Evolutionary conservation across 2,329 filamentous ascomycete species (phyloP), one percentile per base, ranked within the genome.

Genomic region (Fusarium compactum): DNA sequence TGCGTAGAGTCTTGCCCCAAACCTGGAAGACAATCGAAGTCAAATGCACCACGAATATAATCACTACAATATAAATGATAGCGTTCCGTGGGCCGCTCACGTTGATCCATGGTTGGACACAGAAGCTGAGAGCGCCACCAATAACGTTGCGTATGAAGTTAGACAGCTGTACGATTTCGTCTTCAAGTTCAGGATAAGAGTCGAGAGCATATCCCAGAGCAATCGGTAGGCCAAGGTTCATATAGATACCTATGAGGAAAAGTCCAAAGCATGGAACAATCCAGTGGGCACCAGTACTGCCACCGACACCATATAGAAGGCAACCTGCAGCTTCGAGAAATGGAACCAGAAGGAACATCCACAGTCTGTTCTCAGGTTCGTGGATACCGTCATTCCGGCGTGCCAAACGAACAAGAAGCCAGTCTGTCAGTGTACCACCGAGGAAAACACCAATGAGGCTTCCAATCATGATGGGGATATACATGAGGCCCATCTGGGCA

Each of bases 401-500:
- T 0, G 70, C 67, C 3, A 72, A 30, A n/a, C 62, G 56, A 7
- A 73, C 61, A 2, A 73, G 70, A 0, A 51, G 46, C 18, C 62
- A 72, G 8, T 73, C 70, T 0, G 66, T 44, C 1, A 73, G 34
- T 0, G 63, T 61, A 1, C 70, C 70, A 1, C 70, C 70, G 16
- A 70, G 71, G 0, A 72, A 4, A 1, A 62, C 55, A 6, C 70
- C 70, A 1, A 73, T 27, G 1, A 71, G 22, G 0, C 64, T 29
- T 2, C 70, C 70, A 4, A 73, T 66, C 16, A 72, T 64, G 0
- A 67, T 67, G 1, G 70, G 69, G 11, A 73, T n/a, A 10, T 73
- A 70, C 70, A 73, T 73, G 14, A 69, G 68, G 14, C 70, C 70
- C 3, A 73, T 40, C 1, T 61, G 67, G 0, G 70, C 70, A 2